A percentile compares a stretch with the other conserved stretches of the same genome.
Evolutionary conservation across 2,329 filamentous ascomycete genomes (phyloP).

Genomic region (Mycosphaerella arachidis): DNA sequence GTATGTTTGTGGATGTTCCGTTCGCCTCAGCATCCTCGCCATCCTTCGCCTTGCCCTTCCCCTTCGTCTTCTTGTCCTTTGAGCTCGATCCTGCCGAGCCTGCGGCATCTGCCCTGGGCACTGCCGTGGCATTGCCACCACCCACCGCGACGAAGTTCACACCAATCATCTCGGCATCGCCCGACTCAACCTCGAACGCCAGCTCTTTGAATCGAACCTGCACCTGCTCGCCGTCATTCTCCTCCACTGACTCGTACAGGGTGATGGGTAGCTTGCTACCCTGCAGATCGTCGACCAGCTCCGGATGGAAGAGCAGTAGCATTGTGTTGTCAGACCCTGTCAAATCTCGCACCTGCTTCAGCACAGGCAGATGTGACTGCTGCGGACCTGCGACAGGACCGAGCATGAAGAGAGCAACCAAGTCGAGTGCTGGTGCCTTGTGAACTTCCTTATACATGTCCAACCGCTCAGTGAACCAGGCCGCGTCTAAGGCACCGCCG

Average conservation of each 20-base stretch:
- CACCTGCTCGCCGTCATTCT: conserved; percentile 61
- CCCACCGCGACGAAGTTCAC: conserved; percentile 88
- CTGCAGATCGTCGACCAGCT: conserved; percentile 49
- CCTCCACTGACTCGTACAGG: conserved; percentile 76
- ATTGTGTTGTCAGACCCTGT: conserved; percentile 73
- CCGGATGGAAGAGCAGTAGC: conserved; percentile 80
- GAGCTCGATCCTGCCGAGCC: conserved; percentile 16
- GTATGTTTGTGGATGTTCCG: conserved; percentile 34
- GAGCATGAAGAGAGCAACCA: conserved; percentile 67
- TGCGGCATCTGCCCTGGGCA: conserved; percentile 29
- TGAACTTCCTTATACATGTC: conserved; percentile 89
- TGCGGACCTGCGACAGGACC: conserved; percentile 68
- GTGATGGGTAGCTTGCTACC: conserved; percentile 83
- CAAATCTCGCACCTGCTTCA: conserved; percentile 59
- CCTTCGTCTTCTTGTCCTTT: conserved; percentile 32
- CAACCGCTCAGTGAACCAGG: conserved; percentile 72
- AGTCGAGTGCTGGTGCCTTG: conserved; percentile 69
- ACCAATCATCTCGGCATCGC: conserved; percentile 95
- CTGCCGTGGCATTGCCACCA: conserved; percentile 71
- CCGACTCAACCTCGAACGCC: conserved; percentile 83
- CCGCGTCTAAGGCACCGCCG: conserved; percentile 57
- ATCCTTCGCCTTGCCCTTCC: conserved; percentile 40
- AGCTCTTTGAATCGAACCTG: conserved; percentile 76
- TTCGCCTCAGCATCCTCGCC: conserved; percentile 38
- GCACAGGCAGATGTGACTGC: conserved; percentile 63